phyloP scores from a whole-genome alignment of 345 rosid genomes.

The Combretum micranthum region DNA sequence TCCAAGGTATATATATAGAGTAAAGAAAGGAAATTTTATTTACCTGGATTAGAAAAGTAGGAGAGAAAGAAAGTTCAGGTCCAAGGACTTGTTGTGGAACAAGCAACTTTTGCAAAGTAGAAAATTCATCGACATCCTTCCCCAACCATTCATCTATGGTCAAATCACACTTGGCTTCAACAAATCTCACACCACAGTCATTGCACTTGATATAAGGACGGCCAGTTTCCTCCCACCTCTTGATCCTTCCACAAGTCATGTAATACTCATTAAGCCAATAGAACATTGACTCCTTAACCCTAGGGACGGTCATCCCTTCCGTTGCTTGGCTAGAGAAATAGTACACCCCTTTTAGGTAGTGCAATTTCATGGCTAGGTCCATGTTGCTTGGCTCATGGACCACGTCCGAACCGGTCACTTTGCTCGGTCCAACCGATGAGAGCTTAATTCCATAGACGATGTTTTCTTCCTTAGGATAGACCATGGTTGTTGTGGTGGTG shows the following conservation, averaged over 20 bases:
- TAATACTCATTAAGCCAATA: conserved; percentile 32
- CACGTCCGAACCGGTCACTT: conserved; percentile 31
- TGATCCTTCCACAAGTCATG: conserved; percentile 43
- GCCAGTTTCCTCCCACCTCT: conserved; percentile 33
- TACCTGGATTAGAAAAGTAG: conserved; percentile 58
- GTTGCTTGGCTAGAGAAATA: conserved; percentile 33
- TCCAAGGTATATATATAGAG: too few relatives aligned
- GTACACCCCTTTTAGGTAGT: conserved; percentile 52
- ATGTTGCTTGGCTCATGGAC: conserved; percentile 30
- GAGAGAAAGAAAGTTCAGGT: conserved; percentile 64
- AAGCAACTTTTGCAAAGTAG: conserved; percentile 21
- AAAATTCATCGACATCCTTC: conserved; percentile 21
- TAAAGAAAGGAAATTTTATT: background rate
- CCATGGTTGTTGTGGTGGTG: conserved; percentile 10
- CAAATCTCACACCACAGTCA: conserved; percentile 57
- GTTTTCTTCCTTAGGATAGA: conserved; percentile 1
- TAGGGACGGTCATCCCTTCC: conserved; percentile 27
- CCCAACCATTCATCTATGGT: conserved; percentile 64
- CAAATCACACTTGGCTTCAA: conserved; percentile 57
- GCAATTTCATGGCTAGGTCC: conserved; percentile 85
- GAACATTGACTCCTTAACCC: conserved; percentile 52
- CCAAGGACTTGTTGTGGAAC: conserved; percentile 64
- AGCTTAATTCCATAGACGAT: conserved; percentile 38
- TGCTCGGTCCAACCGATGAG: conserved; percentile 53
- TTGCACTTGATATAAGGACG: conserved; percentile 73